Base-by-base conservation (phyloP, 2,329 filamentous ascomycete genomes). In the Chrysosporium queenslandicum region DNA sequence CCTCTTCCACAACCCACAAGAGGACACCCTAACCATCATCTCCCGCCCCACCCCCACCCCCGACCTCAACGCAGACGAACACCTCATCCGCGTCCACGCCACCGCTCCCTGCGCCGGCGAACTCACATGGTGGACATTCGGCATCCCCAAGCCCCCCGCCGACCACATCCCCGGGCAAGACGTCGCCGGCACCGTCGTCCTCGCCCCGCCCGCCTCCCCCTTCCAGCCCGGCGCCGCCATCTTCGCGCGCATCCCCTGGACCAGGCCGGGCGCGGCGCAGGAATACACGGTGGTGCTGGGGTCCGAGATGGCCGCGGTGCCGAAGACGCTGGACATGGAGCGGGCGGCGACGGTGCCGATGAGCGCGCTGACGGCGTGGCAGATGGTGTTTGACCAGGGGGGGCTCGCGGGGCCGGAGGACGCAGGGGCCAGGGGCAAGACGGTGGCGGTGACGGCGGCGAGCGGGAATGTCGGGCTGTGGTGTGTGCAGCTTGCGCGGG, bases 401-500 rank as follows among this genome's bases (percentile, higher is more conserved):
- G 64, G 65, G 29, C 59, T 8, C 52, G 55, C 2, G 16, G 54
- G n/a, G 55, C 56, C 27, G 27, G 53, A 58, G 30, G 50, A 54
- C 37, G 39, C 45, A 18, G 20, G 30, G 20, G 18, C 21, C 4
- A 61, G 59, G 55, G 55, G 61, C 4, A 72, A 71, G 59, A 59
- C 65, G n/a, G 60, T 76, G 3, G 63, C 73, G 9, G 61, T 76
- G 12, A 74, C 68, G 3, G 74, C 66, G 43, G 72, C 72, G 1
- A 68, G 71, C 3, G 73, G 74, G 2, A 66, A 66, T 3, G 70
- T 74, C 1, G 74, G 74, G 2, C 61, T 67, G 29, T 75, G 71
- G 72, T 61, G 66, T 21, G 62, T 72, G 21, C 56, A 58, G 45
- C 37, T 56, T 36, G 56, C 54, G n/a, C 51, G 25, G 32, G 36